Percentiles rank a stretch among this genome's conserved stretches.
Evolutionary conservation across 2,329 filamentous ascomycete species (phyloP).

Genomic region (Arthrobotrys sinensis): DNA sequence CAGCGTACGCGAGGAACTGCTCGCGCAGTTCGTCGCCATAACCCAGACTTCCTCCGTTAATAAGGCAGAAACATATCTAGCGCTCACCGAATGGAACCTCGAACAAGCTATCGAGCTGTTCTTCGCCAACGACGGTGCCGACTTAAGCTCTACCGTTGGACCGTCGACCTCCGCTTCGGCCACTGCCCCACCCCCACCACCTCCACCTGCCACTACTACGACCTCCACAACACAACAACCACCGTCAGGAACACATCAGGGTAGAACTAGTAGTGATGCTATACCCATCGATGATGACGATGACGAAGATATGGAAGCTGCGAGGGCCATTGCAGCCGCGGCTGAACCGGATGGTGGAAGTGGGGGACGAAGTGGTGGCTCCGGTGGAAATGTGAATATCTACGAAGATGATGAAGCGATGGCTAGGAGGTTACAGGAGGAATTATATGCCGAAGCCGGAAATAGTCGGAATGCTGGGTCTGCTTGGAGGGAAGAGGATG

Average conservation of each 20-base stretch:
- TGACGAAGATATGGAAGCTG: conserved; percentile 59
- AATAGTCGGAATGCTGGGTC: conserved; percentile 68
- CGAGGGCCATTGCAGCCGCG: conserved; percentile 63
- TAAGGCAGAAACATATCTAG: conserved; percentile 85
- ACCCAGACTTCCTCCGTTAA: conserved; percentile 77
- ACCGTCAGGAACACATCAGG: conserved; percentile 27
- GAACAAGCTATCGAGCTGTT: conserved; percentile 90
- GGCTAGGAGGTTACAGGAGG: conserved; percentile 90
- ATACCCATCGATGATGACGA: conserved; percentile 68
- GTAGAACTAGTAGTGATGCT: conserved; percentile 68
- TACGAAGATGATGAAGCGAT: conserved; percentile 93
- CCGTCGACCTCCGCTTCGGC: conserved; percentile 66
- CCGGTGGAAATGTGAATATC: conserved; percentile 68
- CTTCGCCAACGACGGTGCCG: conserved; percentile 87
- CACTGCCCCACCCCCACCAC: conserved; percentile 66
- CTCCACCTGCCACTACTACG: conserved; percentile 62
- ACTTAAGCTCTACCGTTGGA: conserved; percentile 67
- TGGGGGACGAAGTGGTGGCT: conserved; percentile 63
- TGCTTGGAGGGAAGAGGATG: conserved; percentile 67
- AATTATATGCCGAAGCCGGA: conserved; percentile 79
- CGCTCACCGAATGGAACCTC: conserved; percentile 85
- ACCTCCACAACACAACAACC: conserved; percentile 36
- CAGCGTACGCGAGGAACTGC: conserved; percentile 70
- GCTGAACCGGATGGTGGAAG: conserved; percentile 65
- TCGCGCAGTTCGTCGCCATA: conserved; percentile 84